These are phyloP conservation scores for Podila epigama DNA, from an alignment of 192 early-diverging fungal species.

Conservation along the genomic window DNA sequence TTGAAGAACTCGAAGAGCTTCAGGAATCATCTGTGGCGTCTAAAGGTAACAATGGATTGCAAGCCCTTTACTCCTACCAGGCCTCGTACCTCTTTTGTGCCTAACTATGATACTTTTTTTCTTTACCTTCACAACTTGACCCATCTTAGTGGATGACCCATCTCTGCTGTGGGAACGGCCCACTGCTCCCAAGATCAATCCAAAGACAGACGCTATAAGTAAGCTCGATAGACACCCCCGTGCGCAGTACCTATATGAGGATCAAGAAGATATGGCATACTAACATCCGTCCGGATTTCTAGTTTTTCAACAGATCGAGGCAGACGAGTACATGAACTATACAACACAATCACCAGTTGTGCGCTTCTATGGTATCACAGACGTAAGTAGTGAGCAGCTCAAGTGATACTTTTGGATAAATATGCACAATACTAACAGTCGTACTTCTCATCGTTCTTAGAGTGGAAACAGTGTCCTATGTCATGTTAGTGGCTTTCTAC, in stretches of 20 bases:
- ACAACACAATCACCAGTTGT: conserved; percentile 62
- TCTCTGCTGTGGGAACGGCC: conserved; percentile 47
- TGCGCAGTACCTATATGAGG: neutral
- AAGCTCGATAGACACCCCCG: neutral
- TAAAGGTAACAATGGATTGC: conserved; percentile 14
- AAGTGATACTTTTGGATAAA: neutral
- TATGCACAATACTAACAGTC: neutral
- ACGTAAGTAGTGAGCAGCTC: conserved; percentile 52
- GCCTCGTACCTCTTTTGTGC: neutral
- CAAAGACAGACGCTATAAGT: conserved; percentile 50
- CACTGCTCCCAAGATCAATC: conserved; percentile 24
- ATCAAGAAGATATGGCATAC: neutral
- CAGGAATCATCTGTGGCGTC: conserved; percentile 31
- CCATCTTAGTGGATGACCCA: conserved; percentile 51
- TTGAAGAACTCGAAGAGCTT: conserved; percentile 30
- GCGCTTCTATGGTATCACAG: conserved; percentile 88
- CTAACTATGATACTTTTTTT: neutral
- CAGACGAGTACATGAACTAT: conserved; percentile 80
- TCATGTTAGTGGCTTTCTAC: conserved; percentile 88
- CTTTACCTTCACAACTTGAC: neutral
- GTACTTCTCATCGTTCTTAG: conserved; percentile 31
- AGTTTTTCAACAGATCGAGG: conserved; percentile 97
- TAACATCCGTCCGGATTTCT: neutral
- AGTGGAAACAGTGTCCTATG: conserved; percentile 89
- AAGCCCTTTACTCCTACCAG: neutral